These are phyloP conservation scores for Ophiosphaerella korrae DNA, from an alignment of 2,329 filamentous ascomycete genomes.

Conservation along the genomic window DNA sequence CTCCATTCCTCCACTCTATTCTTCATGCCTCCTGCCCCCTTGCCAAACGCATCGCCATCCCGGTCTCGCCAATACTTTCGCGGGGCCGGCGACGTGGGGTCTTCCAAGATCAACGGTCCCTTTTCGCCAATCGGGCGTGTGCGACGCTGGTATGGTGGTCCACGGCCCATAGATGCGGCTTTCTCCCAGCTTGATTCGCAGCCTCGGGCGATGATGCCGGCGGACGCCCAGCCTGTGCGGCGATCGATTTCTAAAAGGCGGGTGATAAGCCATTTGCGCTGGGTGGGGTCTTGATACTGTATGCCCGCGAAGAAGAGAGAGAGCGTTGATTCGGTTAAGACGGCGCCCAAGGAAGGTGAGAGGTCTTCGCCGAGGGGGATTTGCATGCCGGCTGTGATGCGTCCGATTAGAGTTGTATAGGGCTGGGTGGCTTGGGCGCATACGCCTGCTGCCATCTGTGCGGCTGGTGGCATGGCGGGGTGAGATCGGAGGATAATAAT, in stretches of 20 bases:
- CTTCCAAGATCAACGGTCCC: conserved; percentile 27
- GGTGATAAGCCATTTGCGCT: conserved; percentile 78
- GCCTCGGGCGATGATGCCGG: conserved; percentile 77
- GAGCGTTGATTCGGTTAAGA: conserved; percentile 81
- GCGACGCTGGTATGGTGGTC: conserved; percentile 67
- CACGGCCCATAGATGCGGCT: conserved; percentile 72
- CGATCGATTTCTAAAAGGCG: conserved; percentile 76
- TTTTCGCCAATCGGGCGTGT: conserved; percentile 28
- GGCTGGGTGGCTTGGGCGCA: conserved; percentile 72
- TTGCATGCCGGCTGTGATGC: conserved; percentile 74
- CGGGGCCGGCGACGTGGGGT: background rate
- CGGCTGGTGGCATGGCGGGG: conserved; percentile 87
- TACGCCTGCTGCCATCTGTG: conserved; percentile 83
- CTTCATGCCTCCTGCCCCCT: conserved; percentile 22
- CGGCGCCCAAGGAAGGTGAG: conserved; percentile 78
- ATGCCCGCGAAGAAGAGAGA: conserved; percentile 86
- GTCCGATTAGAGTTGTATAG: conserved; percentile 76
- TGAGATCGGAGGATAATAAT: conserved; percentile 84
- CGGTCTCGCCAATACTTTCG: conserved; percentile 12
- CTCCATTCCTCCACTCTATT: conserved; percentile 1
- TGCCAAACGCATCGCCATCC: conserved; percentile 12
- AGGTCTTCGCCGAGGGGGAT: conserved; percentile 54
- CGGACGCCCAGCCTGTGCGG: conserved; percentile 86
- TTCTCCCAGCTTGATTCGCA: conserved; percentile 86
- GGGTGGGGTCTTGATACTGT: conserved; percentile 71